Conservation (phyloP, 345 rosid species). For the Firmiana major region DNA sequence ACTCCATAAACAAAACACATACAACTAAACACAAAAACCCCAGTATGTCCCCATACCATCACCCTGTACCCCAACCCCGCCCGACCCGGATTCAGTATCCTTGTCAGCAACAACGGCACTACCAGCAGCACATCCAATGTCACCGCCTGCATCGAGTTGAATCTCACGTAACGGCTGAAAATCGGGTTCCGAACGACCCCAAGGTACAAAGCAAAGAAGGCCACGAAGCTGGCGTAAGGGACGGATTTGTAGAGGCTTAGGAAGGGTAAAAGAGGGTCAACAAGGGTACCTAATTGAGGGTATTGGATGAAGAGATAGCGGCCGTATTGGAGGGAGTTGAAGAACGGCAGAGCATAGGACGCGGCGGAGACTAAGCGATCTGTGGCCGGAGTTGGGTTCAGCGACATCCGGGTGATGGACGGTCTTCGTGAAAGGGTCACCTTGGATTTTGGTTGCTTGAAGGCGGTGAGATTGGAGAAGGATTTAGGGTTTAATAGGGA, state of each 20-base stretch:
- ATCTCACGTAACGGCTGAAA: slow-evolving; percentile 64
- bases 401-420: slow-evolving; percentile 37
- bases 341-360: slow-evolving; percentile 80
- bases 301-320: slow-evolving; percentile 66
- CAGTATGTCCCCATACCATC: slow-evolving; percentile 74
- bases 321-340: slow-evolving; percentile 84
- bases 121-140: slow-evolving; percentile 81
- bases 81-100: slow-evolving; percentile 67
- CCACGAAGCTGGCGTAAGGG: slow-evolving; percentile 81
- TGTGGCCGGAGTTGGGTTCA: slow-evolving; percentile 68
- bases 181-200: slow-evolving; percentile 77
- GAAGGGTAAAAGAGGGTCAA: slow-evolving; percentile 75
- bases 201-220: slow-evolving; percentile 80
- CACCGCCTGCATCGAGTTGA: slow-evolving; percentile 92
- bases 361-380: slow-evolving; percentile 74
- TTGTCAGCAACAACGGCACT: slow-evolving; percentile 55
- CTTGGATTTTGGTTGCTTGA: slow-evolving; percentile 11
- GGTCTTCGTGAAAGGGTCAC: slow-evolving; percentile 9
- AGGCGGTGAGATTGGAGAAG: not conserved
- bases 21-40: slow-evolving; percentile 62
- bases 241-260: slow-evolving; percentile 67
- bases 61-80: slow-evolving; percentile 52
- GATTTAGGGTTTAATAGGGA: slow-evolving; percentile 14
- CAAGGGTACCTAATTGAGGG: slow-evolving; percentile 44
- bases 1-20: slow-evolving; percentile 67